phyloP scores from a whole-genome alignment of 2,329 filamentous ascomycete species.

The Zopfia rhizophila region DNA sequence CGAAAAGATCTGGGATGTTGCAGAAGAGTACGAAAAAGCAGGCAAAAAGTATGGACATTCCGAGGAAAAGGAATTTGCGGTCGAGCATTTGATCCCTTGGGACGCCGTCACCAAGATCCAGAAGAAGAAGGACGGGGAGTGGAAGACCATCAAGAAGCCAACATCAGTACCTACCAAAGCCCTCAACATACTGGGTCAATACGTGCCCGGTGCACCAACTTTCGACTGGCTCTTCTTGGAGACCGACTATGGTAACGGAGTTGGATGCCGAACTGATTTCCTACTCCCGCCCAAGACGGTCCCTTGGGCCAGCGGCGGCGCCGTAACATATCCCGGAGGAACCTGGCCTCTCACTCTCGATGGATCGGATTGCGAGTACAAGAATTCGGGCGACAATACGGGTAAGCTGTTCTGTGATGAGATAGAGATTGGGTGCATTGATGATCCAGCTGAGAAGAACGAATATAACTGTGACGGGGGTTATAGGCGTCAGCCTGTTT shows the following conservation, averaged over 20 bases:
- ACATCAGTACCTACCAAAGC: no score
- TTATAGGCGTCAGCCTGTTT: conserved; percentile 5
- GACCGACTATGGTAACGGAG: conserved; percentile 5
- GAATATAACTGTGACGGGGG: conserved; percentile 8
- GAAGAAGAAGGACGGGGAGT: no score
- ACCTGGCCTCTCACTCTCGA: background rate
- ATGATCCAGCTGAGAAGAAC: conserved; percentile 11
- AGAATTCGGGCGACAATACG: no score
- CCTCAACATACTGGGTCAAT: conserved; percentile 3
- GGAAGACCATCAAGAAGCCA: no score
- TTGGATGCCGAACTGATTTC: conserved; percentile 9
- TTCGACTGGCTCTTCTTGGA: conserved; percentile 13
- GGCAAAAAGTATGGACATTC: no score
- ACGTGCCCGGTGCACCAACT: background rate
- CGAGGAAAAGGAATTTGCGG: no score
- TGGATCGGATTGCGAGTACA: conserved; percentile 7
- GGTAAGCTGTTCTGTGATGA: conserved; percentile 3
- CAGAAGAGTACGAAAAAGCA: no score
- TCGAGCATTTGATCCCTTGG: no score
- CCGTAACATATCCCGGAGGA: conserved; percentile 7
- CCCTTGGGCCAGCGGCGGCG: no score
- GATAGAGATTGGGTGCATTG: conserved; percentile 3
- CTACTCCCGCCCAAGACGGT: conserved; percentile 3
- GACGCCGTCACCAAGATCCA: no score
- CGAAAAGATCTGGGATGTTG: no score